A percentile compares a stretch with the other conserved stretches of the same genome.
Evolutionary conservation across 306 rosid species (phyloP).

Genomic region (Quercus parvula): DNA sequence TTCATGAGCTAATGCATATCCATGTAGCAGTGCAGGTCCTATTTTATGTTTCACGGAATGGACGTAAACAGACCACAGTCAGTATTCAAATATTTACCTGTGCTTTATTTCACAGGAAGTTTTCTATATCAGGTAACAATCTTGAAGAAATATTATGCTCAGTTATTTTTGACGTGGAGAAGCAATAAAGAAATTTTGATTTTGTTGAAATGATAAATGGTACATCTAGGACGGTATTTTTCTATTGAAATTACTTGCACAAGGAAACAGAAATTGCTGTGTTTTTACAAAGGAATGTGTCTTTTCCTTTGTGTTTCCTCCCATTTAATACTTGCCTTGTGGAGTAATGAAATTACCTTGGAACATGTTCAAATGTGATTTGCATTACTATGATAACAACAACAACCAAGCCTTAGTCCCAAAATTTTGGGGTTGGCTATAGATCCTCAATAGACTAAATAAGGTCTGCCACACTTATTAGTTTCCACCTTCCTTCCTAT

Average conservation of each 20-base stretch:
- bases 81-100: conserved; percentile 68
- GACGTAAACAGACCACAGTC: conserved; percentile 61
- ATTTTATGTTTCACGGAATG: conserved; percentile 93
- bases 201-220: not conserved
- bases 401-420: too few relatives aligned
- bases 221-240: not conserved
- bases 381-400: not conserved
- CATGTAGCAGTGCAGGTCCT: conserved; percentile 84
- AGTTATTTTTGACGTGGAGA: conserved; percentile 2
- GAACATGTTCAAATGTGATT: not conserved
- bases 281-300: not conserved
- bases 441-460: too few relatives aligned
- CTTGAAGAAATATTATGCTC: conserved; percentile 12
- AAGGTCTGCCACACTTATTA: too few relatives aligned
- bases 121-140: conserved; percentile 80
- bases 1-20: not conserved
- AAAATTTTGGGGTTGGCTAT: too few relatives aligned
- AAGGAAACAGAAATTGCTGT: conserved; percentile 3
- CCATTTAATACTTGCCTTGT: not conserved
- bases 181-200: conserved; percentile 6
- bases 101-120: conserved; percentile 85
- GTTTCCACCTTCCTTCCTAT: too few relatives aligned
- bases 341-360: not conserved
- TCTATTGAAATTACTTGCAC: conserved; percentile 6
- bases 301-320: not conserved